Conservation (phyloP, 768 basidiomycete species). For the Trametes maxima region DNA sequence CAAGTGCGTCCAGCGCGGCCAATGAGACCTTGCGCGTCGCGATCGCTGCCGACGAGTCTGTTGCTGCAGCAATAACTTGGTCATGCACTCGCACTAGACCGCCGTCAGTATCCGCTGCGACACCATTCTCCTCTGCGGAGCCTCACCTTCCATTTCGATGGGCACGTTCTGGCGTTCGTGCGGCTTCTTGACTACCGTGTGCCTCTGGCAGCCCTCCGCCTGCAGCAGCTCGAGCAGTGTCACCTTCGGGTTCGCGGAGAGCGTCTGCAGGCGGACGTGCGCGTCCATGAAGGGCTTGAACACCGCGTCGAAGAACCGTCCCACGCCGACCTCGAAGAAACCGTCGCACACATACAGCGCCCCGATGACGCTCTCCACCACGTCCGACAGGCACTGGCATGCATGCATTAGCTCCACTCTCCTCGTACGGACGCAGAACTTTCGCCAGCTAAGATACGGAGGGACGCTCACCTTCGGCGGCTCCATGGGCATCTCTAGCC, state of each 20-base stretch:
- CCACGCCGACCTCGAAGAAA: slow-evolving; percentile 61
- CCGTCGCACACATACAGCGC: slow-evolving; percentile 79
- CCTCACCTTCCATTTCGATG: slow-evolving; percentile 56
- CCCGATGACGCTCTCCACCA: slow-evolving; percentile 79
- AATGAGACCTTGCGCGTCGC: slow-evolving; percentile 65
- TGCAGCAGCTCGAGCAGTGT: slow-evolving; percentile 74
- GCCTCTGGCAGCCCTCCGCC: slow-evolving; percentile 67
- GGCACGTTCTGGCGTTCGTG: slow-evolving; percentile 31
- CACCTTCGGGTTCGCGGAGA: slow-evolving; percentile 79
- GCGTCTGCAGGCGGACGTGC: slow-evolving; percentile 70
- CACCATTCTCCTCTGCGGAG: neutral
- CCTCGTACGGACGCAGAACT: neutral
- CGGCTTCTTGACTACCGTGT: slow-evolving; percentile 55
- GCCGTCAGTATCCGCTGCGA: neutral
- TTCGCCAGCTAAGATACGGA: neutral
- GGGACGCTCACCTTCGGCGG: slow-evolving; percentile 66
- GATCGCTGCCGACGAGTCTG: slow-evolving; percentile 49
- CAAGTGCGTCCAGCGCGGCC: slow-evolving; percentile 68
- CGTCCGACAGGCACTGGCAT: slow-evolving; percentile 69
- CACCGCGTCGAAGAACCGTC: slow-evolving; percentile 65
- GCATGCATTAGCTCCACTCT: neutral
- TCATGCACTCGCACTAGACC: slow-evolving; percentile 68
- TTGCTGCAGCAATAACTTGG: slow-evolving; percentile 58
- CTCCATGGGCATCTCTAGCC: slow-evolving; percentile 61
- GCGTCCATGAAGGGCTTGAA: slow-evolving; percentile 79